Conservation (phyloP, 1,284 basidiomycete species). For the Testicularia cyperi region DNA sequence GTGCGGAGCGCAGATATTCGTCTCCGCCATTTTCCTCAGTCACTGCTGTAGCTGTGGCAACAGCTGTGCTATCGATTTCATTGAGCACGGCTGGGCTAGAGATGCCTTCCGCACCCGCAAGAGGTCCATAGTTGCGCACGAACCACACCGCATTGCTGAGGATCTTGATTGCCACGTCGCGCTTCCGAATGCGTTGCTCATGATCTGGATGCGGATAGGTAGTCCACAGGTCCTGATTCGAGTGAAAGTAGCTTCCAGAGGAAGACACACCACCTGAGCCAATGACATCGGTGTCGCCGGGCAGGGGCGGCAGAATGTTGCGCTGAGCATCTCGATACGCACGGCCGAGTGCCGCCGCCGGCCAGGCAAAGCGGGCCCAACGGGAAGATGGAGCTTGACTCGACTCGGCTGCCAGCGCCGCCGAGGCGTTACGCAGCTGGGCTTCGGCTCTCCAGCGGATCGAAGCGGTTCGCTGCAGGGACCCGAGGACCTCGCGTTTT, state of each 20-base stretch:
- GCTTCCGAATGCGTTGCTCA: conserved; percentile 40
- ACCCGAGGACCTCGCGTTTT: conserved; percentile 24
- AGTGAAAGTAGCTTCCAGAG: conserved; percentile 1
- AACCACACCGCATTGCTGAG: conserved; percentile 52
- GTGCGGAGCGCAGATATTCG: not conserved
- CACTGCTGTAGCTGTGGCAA: too few species aligned
- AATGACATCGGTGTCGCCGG: conserved; percentile 4
- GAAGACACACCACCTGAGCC: conserved; percentile 1
- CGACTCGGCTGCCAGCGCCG: conserved; percentile 18
- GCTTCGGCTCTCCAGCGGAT: conserved; percentile 51
- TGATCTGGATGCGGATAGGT: conserved; percentile 9
- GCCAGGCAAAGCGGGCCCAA: conserved; percentile 41
- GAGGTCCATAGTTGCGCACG: conserved; percentile 39
- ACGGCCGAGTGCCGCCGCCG: conserved; percentile 33
- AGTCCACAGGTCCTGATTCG: conserved; percentile 8
- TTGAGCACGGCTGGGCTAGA: not conserved
- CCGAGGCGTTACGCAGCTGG: conserved; percentile 34
- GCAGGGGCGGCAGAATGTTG: conserved; percentile 6
- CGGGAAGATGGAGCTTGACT: conserved; percentile 14
- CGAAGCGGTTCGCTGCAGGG: conserved; percentile 45
- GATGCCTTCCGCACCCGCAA: conserved; percentile 19
- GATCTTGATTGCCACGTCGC: conserved; percentile 50
- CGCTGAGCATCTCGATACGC: conserved; percentile 38
- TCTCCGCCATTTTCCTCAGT: not conserved
- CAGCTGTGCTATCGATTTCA: too few species aligned